Percentiles rank a stretch among this genome's conserved stretches.
phyloP scores from a whole-genome alignment of 2,329 filamentous ascomycete genomes.

The Aspergillus amoenus region DNA sequence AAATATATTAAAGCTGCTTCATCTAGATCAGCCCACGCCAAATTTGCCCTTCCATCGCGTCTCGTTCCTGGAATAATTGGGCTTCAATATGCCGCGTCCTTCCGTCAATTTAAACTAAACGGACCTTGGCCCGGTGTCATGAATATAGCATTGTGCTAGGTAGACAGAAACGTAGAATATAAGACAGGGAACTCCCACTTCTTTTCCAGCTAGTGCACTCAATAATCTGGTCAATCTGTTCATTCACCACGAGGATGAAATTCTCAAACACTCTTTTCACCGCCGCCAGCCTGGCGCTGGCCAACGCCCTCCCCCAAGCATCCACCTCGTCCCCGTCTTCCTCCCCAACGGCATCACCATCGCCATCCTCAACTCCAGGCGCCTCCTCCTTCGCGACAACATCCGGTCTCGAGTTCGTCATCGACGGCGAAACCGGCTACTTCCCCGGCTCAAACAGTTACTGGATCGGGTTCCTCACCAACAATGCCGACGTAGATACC shows the following conservation, averaged over 20 bases:
- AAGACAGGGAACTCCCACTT: too few species aligned
- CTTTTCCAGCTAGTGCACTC: too few species aligned
- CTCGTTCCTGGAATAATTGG: not conserved
- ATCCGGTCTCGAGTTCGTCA: constrained; percentile 35
- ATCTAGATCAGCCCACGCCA: not conserved
- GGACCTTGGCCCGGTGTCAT: not conserved
- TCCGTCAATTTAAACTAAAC: not conserved
- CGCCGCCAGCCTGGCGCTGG: constrained; percentile 21
- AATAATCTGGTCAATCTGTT: too few species aligned
- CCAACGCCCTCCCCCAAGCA: constrained; percentile 15
- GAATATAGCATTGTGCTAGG: not conserved
- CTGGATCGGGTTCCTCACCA: constrained; percentile 53
- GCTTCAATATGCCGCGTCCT: not conserved
- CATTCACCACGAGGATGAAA: constrained; percentile 13
- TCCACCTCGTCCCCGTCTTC: not conserved
- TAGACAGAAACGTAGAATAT: too few species aligned
- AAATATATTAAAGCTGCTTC: not conserved
- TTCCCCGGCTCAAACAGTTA: constrained; percentile 54
- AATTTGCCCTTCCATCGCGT: not conserved
- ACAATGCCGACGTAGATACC: constrained; percentile 50
- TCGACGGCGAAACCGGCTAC: constrained; percentile 42
- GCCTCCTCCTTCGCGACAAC: constrained; percentile 24
- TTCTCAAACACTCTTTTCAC: constrained; percentile 13
- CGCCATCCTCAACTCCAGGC: not conserved
- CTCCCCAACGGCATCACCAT: not conserved